Evolutionary conservation across 2,329 filamentous ascomycete genomes (phyloP).

Genomic region (Arthrinium puccinioides): DNA sequence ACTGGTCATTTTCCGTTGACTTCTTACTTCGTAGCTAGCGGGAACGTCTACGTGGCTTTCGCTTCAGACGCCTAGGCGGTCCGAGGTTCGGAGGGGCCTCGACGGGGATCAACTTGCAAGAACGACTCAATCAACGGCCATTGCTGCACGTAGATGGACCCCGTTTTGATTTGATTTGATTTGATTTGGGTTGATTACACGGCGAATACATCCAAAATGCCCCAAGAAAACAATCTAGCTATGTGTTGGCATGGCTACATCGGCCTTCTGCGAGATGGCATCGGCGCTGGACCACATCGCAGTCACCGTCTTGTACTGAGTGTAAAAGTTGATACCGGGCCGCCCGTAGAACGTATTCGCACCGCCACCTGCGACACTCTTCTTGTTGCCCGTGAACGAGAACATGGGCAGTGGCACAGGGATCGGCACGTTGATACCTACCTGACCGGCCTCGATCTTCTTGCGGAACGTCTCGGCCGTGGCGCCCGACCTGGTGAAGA

Average conservation of each 20-base stretch:
- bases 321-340: constrained; percentile 90
- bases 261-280: constrained; percentile 76
- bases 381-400: constrained; percentile 75
- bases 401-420: constrained; percentile 66
- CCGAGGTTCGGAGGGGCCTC: no score
- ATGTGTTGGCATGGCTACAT: constrained; percentile 75
- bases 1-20: no score
- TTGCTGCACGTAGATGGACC: no score
- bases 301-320: constrained; percentile 96
- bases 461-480: constrained; percentile 73
- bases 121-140: no score
- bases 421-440: constrained; percentile 80
- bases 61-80: no score
- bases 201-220: no score
- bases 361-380: constrained; percentile 83
- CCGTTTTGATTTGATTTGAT: no score
- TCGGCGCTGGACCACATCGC: constrained; percentile 83
- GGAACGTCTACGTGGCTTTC: no score
- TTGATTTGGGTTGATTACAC: no score
- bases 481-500: constrained; percentile 73
- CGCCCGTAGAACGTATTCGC: constrained; percentile 93
- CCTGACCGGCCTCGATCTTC: constrained; percentile 77
- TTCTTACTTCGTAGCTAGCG: no score
- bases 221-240: no score
- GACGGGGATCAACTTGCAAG: no score